Conservation (phyloP, 2,329 filamentous ascomycete genomes). For the Periglandula ipomoeae region DNA sequence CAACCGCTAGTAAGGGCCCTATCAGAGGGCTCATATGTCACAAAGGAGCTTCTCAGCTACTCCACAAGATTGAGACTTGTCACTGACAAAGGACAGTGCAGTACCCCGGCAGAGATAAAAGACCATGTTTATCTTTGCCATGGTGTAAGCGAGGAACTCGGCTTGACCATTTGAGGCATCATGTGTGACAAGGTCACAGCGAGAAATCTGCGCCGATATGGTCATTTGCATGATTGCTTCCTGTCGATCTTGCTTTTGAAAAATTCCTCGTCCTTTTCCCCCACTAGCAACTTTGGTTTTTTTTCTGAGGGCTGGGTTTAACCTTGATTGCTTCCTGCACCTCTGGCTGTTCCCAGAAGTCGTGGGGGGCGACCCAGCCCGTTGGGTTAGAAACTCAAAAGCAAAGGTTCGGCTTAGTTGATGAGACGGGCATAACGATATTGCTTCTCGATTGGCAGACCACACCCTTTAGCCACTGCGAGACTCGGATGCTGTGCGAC, state of each 20-base stretch:
- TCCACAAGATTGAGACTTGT: too few species aligned
- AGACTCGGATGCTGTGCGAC: conserved; percentile 1
- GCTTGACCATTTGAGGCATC: too few species aligned
- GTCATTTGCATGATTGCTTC: too few species aligned
- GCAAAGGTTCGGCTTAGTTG: neutral
- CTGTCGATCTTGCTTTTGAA: neutral
- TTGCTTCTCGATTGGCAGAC: neutral
- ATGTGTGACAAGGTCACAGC: too few species aligned
- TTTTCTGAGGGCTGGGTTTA: neutral
- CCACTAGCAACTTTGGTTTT: neutral
- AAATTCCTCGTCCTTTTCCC: neutral
- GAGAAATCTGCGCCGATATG: too few species aligned
- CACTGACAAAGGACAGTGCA: too few species aligned
- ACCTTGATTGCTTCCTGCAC: neutral
- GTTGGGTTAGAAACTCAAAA: neutral
- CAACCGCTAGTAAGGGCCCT: too few species aligned
- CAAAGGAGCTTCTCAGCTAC: too few species aligned
- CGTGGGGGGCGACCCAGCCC: neutral
- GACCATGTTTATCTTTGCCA: too few species aligned
- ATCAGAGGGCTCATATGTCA: too few species aligned
- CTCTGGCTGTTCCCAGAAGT: neutral
- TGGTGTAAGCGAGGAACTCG: too few species aligned
- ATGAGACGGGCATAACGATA: neutral
- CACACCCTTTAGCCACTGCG: neutral
- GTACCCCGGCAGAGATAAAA: too few species aligned